These are phyloP conservation scores for Chlorella sp. DNA, from an alignment of 139 green algal species.

Conservation along the genomic window DNA sequence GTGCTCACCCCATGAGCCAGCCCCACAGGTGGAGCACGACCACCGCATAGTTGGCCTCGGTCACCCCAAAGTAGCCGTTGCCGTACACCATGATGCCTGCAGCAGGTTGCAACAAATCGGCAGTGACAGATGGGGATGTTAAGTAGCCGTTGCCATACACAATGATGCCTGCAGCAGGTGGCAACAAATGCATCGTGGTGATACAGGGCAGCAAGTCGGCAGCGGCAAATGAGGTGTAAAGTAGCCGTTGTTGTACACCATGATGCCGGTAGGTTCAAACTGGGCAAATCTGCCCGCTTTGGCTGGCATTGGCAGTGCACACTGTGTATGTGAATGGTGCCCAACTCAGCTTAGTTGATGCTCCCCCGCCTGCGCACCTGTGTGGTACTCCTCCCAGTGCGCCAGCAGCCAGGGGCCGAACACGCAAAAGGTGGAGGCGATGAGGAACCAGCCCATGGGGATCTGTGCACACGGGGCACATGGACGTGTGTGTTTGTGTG, in stretches of 20 bases:
- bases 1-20: slow-evolving; percentile 10
- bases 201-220: background rate
- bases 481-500: too few species aligned
- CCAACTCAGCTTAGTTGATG: too few species aligned
- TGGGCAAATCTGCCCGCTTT: background rate
- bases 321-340: background rate
- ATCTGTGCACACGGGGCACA: too few species aligned
- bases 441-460: slow-evolving; percentile 20
- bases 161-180: slow-evolving; percentile 59
- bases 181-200: background rate
- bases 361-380: slow-evolving; percentile 33
- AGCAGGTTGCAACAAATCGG: background rate
- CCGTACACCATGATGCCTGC: slow-evolving; percentile 83
- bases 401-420: slow-evolving; percentile 83
- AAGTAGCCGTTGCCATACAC: slow-evolving; percentile 85
- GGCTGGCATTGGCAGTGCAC: background rate
- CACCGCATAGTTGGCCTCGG: slow-evolving; percentile 87
- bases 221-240: slow-evolving; percentile 35
- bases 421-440: slow-evolving; percentile 52
- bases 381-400: slow-evolving; percentile 97
- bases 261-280: slow-evolving; percentile 50
- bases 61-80: slow-evolving; percentile 80
- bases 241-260: slow-evolving; percentile 86
- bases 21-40: slow-evolving; percentile 67
- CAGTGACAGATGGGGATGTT: background rate